A percentile compares a stretch with the other conserved stretches of the same genome.
phyloP scores from a whole-genome alignment of 768 basidiomycete species.

The Thelephora aurantiotincta region DNA sequence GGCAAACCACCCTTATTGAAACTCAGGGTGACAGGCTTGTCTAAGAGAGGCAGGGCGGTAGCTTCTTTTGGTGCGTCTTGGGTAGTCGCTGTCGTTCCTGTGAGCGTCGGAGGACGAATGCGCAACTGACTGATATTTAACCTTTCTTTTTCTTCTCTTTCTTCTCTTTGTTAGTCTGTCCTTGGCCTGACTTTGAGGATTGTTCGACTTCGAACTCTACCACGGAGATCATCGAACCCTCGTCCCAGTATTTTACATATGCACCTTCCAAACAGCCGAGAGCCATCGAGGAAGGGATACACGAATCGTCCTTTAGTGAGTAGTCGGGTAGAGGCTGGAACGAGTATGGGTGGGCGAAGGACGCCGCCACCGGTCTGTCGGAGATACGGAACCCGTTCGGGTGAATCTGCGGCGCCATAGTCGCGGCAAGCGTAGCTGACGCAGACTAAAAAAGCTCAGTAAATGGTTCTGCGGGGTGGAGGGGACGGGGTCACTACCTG shows the following conservation, averaged over 20 bases:
- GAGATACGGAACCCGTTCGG: constrained; percentile 92
- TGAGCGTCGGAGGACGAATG: neutral
- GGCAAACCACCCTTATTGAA: constrained; percentile 27
- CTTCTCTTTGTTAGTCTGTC: constrained; percentile 45
- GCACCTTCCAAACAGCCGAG: constrained; percentile 60
- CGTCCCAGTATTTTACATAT: constrained; percentile 90
- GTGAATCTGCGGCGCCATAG: constrained; percentile 76
- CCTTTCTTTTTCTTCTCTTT: constrained; percentile 48
- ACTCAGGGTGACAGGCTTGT: constrained; percentile 70
- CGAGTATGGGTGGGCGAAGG: constrained; percentile 85
- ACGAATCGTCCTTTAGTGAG: constrained; percentile 64
- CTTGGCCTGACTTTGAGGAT: constrained; percentile 18
- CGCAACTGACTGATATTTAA: constrained; percentile 9
- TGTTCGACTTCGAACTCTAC: constrained; percentile 70
- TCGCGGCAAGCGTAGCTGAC: constrained; percentile 65
- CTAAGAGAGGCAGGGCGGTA: constrained; percentile 56
- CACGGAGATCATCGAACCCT: constrained; percentile 59
- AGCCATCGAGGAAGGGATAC: constrained; percentile 47
- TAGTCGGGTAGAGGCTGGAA: constrained; percentile 73
- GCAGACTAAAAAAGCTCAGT: constrained; percentile 46
- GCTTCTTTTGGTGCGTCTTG: constrained; percentile 30
- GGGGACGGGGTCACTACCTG: constrained; percentile 35
- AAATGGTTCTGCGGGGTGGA: constrained; percentile 7
- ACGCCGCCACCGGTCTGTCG: constrained; percentile 77
- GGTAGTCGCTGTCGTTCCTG: neutral